Conservation (phyloP, 31 red algal genomes). For the Endocladia muricata region DNA sequence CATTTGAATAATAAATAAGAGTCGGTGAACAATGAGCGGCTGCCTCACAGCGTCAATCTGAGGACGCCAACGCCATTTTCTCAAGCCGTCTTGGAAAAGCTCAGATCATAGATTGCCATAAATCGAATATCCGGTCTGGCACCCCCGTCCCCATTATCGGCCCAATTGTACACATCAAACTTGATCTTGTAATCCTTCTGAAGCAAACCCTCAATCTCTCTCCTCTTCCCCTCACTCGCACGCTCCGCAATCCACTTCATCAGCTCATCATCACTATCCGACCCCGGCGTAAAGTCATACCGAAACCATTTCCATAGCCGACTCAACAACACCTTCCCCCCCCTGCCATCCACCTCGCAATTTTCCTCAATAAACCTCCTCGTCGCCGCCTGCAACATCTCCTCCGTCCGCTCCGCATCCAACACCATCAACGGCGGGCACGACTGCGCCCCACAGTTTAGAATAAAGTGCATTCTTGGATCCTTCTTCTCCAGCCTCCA, state of each 20-base stretch:
- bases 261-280: slow-evolving; percentile 27
- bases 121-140: slow-evolving; percentile 68
- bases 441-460: slow-evolving; percentile 85
- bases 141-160: slow-evolving; percentile 62
- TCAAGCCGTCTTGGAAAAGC: slow-evolving; percentile 57
- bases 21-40: too few species aligned
- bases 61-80: too few species aligned
- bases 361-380: slow-evolving; percentile 62
- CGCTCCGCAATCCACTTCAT: slow-evolving; percentile 60
- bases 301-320: slow-evolving; percentile 80
- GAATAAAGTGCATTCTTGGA: slow-evolving; percentile 87
- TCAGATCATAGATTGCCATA: slow-evolving; percentile 71
- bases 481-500: slow-evolving; percentile 60
- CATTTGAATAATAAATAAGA: too few species aligned
- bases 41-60: too few species aligned
- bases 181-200: slow-evolving; percentile 33
- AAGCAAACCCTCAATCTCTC: slow-evolving; percentile 9
- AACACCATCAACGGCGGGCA: slow-evolving; percentile 64
- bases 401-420: slow-evolving; percentile 18
- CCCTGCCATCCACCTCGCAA: slow-evolving; percentile 31
- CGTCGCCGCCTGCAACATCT: slow-evolving; percentile 52
- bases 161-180: slow-evolving; percentile 71
- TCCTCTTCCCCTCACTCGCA: slow-evolving; percentile 21
- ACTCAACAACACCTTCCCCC: slow-evolving; percentile 41
- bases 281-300: slow-evolving; percentile 66